Base-by-base conservation (phyloP, 75 land plant species). In the Cupressus sempervirens region DNA sequence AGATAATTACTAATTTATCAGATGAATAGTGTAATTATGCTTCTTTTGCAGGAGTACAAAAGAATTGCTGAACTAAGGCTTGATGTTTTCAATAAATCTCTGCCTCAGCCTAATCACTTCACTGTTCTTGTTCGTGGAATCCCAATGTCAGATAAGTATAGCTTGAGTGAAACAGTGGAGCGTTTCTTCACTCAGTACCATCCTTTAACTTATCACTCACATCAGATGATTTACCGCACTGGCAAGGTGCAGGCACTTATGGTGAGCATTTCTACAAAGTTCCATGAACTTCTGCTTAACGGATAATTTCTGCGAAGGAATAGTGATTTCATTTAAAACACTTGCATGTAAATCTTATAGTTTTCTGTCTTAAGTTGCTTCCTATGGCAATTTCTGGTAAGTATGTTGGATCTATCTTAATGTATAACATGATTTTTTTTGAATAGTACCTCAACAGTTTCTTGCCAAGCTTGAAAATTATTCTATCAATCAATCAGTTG, bases 191-290 rank as follows among this genome's bases (percentile, higher is more conserved):
- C 30, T 29, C 88, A 89, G 84, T 92, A 86, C 84, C 90, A 97
- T 91, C 93, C 97, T 54, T 89, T 90, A 29, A 92, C 94, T 35
- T 97, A 97, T 83, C 88, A 95, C 54, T 94, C 94, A 76, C 97
- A 97, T 88, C 67, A 87, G 15, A 90, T 95, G 86, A 88, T 95
- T 75, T 94, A 86, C 62, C 90, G 84, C 11, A 85, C 93, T 50
- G 88, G 84, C 88, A 93, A 83, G 84, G 86, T 93, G 82, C 90
- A 86, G 35, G 75, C 76, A 56, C 91, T 93, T 34, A 86, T 90
- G 75, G 94, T 93, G 86, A 91, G 94, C 80, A 13, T 76, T 41
- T 76, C 80, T 20, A 8, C 41, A n/a, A 76, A 48, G 3, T 41
- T 76, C n/a, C 20, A 23, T 8, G 26, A 40, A 20, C 41, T 6